phyloP scores from a whole-genome alignment of 1,139 yeast genomes.

The Blastobotrys arbuscula region DNA sequence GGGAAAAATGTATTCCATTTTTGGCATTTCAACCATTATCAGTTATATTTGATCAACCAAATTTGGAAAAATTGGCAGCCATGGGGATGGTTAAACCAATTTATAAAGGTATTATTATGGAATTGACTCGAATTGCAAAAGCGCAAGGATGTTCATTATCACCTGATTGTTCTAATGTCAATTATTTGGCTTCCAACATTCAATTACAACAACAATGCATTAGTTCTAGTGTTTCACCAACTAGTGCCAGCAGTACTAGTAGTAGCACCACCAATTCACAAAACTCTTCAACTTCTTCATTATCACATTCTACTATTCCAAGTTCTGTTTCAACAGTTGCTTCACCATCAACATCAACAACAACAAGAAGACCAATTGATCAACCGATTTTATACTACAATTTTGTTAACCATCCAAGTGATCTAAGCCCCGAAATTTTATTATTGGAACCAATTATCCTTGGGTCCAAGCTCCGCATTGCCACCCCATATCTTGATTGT shows the following conservation, averaged over 20 bases:
- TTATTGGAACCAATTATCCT: constrained; percentile 78
- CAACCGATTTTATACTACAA: constrained; percentile 48
- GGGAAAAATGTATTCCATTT: constrained; percentile 78
- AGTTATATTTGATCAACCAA: constrained; percentile 63
- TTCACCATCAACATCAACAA: constrained; percentile 20
- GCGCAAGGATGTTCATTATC: constrained; percentile 8
- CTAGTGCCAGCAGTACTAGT: neutral
- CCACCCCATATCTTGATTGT: constrained; percentile 86
- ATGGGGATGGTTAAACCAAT: constrained; percentile 77
- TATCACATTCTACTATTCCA: constrained; percentile 19
- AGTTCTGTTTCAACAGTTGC: constrained; percentile 27
- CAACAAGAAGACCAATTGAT: too few species aligned
- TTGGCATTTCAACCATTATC: constrained; percentile 74
- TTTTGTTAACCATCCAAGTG: constrained; percentile 47
- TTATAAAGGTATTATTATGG: constrained; percentile 70
- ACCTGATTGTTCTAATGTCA: neutral
- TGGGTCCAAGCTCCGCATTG: constrained; percentile 79
- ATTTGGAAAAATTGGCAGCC: constrained; percentile 48
- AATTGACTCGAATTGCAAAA: constrained; percentile 64
- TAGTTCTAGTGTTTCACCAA: constrained; percentile 3
- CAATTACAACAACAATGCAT: neutral
- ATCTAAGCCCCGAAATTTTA: constrained; percentile 61
- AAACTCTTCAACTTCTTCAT: constrained; percentile 1
- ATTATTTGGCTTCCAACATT: neutral
- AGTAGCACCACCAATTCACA: neutral